Conservation (phyloP, 2,329 filamentous ascomycete genomes). For the Aphanocladium album region DNA sequence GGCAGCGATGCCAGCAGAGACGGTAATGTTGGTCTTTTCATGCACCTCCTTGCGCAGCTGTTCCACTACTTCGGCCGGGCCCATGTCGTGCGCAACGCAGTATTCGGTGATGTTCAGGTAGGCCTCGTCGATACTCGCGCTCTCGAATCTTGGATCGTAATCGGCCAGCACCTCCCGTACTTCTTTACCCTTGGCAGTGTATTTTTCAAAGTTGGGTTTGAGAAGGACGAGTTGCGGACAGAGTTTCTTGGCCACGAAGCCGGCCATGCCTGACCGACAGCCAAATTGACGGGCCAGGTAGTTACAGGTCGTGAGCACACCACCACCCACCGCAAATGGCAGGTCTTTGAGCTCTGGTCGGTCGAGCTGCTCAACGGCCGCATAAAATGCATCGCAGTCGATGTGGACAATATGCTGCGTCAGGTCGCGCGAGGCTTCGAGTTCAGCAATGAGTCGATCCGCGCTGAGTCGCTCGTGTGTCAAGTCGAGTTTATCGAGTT, state of each 20-base stretch:
- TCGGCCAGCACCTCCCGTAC: constrained; percentile 73
- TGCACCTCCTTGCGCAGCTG: constrained; percentile 74
- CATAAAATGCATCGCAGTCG: constrained; percentile 97
- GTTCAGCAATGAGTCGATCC: constrained; percentile 73
- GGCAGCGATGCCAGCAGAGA: constrained; percentile 89
- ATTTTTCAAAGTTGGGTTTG: constrained; percentile 85
- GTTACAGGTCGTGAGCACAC: constrained; percentile 67
- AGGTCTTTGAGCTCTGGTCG: constrained; percentile 78
- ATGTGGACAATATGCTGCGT: constrained; percentile 84
- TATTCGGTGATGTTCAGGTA: constrained; percentile 93
- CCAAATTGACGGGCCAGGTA: constrained; percentile 88
- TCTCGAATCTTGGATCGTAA: constrained; percentile 91
- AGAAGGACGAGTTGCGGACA: constrained; percentile 81
- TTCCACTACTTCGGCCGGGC: constrained; percentile 67
- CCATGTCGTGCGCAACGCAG: constrained; percentile 62
- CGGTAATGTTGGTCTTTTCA: constrained; percentile 73
- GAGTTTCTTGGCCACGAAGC: constrained; percentile 90
- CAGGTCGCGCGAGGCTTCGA: constrained; percentile 75
- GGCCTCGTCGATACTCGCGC: constrained; percentile 91
- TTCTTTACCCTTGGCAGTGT: constrained; percentile 83
- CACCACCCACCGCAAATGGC: constrained; percentile 82
- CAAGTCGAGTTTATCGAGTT: constrained; percentile 72
- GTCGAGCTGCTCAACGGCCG: constrained; percentile 82
- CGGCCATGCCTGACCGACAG: constrained; percentile 90
- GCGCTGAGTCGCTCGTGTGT: constrained; percentile 67